These are phyloP conservation scores for Phytophthora brassicae DNA, from an alignment of 352 stramenopile genomes.

Conservation along the genomic window DNA sequence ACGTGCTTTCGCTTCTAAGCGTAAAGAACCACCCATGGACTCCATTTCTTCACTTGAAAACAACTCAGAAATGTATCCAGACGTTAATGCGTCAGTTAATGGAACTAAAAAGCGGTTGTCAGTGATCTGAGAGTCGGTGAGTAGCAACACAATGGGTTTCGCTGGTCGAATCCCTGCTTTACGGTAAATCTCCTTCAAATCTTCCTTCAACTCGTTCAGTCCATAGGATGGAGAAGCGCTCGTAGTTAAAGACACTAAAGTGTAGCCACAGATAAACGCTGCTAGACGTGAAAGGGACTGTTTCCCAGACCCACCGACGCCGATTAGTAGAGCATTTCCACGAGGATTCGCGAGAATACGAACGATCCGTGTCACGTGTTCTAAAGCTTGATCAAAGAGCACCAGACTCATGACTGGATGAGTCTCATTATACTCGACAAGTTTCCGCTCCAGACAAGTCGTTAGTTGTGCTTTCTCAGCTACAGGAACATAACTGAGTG, in stretches of 20 bases:
- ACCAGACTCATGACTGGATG: constrained; percentile 93
- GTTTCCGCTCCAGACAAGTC: constrained; percentile 55
- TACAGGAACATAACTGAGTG: constrained; percentile 53
- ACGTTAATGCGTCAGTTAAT: constrained; percentile 84
- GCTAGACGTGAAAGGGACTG: constrained; percentile 90
- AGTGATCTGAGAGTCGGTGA: constrained; percentile 88
- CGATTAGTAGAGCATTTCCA: constrained; percentile 86
- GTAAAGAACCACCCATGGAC: constrained; percentile 72
- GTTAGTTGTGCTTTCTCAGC: constrained; percentile 57
- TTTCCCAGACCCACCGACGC: constrained; percentile 86
- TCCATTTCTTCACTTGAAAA: constrained; percentile 90
- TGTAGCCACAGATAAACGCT: constrained; percentile 85
- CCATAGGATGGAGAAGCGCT: constrained; percentile 64
- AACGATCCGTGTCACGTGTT: constrained; percentile 88
- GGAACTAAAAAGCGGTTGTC: constrained; percentile 88
- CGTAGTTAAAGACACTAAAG: constrained; percentile 64
- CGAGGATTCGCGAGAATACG: constrained; percentile 75
- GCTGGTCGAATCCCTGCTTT: constrained; percentile 86
- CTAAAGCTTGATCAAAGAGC: constrained; percentile 90
- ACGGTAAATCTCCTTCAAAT: constrained; percentile 89
- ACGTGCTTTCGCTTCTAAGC: constrained; percentile 79
- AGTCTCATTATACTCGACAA: constrained; percentile 90
- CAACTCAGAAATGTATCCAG: constrained; percentile 77
- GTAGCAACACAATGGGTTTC: constrained; percentile 83
- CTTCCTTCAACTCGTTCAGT: constrained; percentile 81